Percentiles rank a stretch among this genome's conserved stretches.
These are phyloP conservation scores for Solanum commersonii DNA, from an alignment of 257 asterid species.

Conservation along the genomic window DNA sequence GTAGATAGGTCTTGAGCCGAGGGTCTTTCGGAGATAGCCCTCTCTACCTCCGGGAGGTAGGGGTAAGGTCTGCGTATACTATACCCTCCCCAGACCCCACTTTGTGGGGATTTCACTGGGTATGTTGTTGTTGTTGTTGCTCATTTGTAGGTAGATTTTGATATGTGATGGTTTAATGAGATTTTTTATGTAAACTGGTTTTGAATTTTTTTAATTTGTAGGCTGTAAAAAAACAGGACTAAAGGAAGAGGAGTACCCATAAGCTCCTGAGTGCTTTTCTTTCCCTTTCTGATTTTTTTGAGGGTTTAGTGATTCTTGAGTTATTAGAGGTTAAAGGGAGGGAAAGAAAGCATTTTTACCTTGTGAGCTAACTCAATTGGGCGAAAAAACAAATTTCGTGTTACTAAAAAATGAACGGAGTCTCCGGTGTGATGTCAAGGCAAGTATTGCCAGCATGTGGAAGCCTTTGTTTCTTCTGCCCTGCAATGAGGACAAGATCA, in stretches of 20 bases:
- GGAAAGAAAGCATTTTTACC: slow-evolving; percentile 43
- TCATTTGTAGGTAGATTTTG: background rate
- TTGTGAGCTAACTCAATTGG: slow-evolving; percentile 13
- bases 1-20: background rate
- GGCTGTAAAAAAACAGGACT: background rate
- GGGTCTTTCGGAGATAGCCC: background rate
- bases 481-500: slow-evolving; percentile 84
- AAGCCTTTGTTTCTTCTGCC: slow-evolving; percentile 89
- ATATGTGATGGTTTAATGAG: slow-evolving; percentile 15
- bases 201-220: slow-evolving; percentile 4
- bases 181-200: slow-evolving; percentile 14
- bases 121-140: background rate
- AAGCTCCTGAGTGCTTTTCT: slow-evolving; percentile 42
- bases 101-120: background rate
- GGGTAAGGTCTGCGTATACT: background rate
- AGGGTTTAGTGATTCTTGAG: slow-evolving; percentile 9
- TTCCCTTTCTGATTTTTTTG: slow-evolving; percentile 49
- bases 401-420: slow-evolving; percentile 42
- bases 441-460: slow-evolving; percentile 95
- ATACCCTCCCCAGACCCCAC: background rate
- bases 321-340: slow-evolving; percentile 34
- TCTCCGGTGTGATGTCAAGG: slow-evolving; percentile 88
- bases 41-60: background rate
- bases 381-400: background rate
- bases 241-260: slow-evolving; percentile 21